Evolutionary conservation across 2,329 filamentous ascomycete species (phyloP).

Genomic region (Neofusicoccum sp.): DNA sequence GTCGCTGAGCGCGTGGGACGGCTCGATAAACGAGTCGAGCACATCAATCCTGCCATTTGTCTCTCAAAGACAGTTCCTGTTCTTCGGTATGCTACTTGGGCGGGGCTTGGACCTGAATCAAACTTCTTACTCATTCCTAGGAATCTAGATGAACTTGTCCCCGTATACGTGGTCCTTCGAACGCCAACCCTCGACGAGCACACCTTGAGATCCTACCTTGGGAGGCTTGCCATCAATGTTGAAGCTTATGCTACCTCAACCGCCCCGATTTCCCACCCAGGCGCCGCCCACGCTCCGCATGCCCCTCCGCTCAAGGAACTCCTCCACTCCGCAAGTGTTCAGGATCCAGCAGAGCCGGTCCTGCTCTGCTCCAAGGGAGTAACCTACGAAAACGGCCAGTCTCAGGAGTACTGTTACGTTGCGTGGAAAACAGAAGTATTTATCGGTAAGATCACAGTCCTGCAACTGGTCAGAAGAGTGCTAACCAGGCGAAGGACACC

Average conservation of each 20-base stretch:
- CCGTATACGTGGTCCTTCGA: conserved; percentile 66
- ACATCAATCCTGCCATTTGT: conserved; percentile 55
- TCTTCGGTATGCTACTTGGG: conserved; percentile 62
- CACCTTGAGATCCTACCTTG: conserved; percentile 58
- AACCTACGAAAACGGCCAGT: conserved; percentile 18
- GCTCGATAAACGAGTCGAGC: conserved; percentile 43
- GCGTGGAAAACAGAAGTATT: conserved; percentile 40
- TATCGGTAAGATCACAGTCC: conserved; percentile 28
- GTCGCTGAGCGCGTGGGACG: conserved; percentile 45
- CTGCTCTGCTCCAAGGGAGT: conserved; percentile 30
- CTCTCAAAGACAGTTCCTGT: conserved; percentile 62
- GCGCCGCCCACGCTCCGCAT: conserved; percentile 40
- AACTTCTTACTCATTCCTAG: conserved; percentile 52
- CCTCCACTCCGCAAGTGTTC: conserved; percentile 53
- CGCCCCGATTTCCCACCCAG: conserved; percentile 41
- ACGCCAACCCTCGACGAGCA: conserved; percentile 60
- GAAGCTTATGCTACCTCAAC: conserved; percentile 62
- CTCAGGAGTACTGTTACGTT: conserved; percentile 30
- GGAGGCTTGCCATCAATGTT: conserved; percentile 63
- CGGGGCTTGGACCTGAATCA: conserved; percentile 39
- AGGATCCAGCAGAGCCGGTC: conserved; percentile 31
- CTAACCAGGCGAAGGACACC: conserved; percentile 30
- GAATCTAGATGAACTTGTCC: conserved; percentile 67
- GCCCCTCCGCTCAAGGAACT: conserved; percentile 48
- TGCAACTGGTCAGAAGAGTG: neutral